Evolutionary conservation across 2,329 filamentous ascomycete genomes (phyloP), one percentile per base, ranked within the genome.

Genomic region (Penicillium verrucosum): DNA sequence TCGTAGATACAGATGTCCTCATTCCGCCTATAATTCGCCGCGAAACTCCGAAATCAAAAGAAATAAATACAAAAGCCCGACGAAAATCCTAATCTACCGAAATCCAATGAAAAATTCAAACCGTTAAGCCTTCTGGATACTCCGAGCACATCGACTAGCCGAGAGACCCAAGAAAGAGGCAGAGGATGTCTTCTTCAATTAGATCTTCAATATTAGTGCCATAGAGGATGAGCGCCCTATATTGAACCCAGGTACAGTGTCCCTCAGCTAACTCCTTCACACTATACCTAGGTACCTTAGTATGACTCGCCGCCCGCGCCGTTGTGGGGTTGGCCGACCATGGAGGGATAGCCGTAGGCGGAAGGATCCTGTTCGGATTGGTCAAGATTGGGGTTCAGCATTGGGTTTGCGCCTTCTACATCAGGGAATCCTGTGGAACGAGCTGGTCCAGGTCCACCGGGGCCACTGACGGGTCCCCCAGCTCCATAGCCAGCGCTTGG

Each of bases 281-380:
- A 18, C 11, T n/a, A 14, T 29, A 14, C 14, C 23, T 55, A 73
- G 76, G 65, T 78, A 79, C 14, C 23, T 55, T 73, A 76, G 65
- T 78, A 79, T 51, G 75, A 73, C 51, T 78, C 77, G 51, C 73
- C 74, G 59, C 74, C 73, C 41, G 78, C 75, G 55, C 78, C 78
- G 61, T 80, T 80, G 68, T 80, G 78, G 51, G 74, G 66, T 57
- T 77, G 71, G 60, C 73, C 73, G 59, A 77, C 77, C 73, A 78
- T 78, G 34, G 76, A 66, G 37, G 77, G 72, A 60, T 80, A 80
- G 46, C 75, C 77, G 63, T 79, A 78, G 46, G 74, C 71, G 41
- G 73, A 62, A 51, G 71, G 64, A 45, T 79, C 76, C 62, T 79
- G 77, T 47, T 80, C 77, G 54, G 74, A 73, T 27, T 75, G 70